Evolutionary conservation across 1,139 yeast species (phyloP).

Genomic region (Entelexis sorbosivorans): DNA sequence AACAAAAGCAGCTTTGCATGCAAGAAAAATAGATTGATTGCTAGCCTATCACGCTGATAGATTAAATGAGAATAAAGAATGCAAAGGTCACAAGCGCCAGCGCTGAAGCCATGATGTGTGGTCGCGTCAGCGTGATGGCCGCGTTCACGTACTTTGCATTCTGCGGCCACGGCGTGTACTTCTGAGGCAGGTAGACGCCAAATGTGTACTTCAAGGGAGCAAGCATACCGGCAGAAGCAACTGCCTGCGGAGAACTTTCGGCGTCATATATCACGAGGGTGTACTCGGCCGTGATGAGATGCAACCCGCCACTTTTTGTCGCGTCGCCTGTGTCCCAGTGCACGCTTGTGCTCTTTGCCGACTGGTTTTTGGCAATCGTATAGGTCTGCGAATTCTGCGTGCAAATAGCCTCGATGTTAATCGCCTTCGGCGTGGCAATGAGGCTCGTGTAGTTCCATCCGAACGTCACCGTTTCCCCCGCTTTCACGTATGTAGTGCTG

Average conservation of each 20-base stretch:
- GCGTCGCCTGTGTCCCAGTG: conserved; percentile 35
- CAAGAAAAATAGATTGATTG: too few species aligned
- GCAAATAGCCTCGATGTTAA: conserved; percentile 34
- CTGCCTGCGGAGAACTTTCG: conserved; percentile 20
- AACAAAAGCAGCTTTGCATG: too few species aligned
- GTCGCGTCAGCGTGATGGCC: conserved; percentile 7
- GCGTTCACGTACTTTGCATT: conserved; percentile 22
- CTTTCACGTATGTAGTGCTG: conserved; percentile 31
- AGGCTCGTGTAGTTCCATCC: conserved; percentile 35
- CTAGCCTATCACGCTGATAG: neutral
- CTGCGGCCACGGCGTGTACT: conserved; percentile 30
- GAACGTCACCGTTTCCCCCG: conserved; percentile 35
- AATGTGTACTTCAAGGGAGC: conserved; percentile 28
- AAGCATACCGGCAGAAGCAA: conserved; percentile 31
- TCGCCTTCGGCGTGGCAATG: conserved; percentile 30
- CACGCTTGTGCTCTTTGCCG: conserved; percentile 27
- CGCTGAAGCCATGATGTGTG: conserved; percentile 2
- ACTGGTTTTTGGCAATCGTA: conserved; percentile 31
- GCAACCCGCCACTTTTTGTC: conserved; percentile 25
- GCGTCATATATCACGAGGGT: conserved; percentile 33
- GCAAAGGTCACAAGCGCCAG: neutral
- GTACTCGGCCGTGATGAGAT: conserved; percentile 31
- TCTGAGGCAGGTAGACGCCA: conserved; percentile 33
- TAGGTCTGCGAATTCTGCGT: conserved; percentile 31
- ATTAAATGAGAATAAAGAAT: neutral